phyloP scores from a whole-genome alignment of 257 asterid genomes.

The Anisodus acutangulus region DNA sequence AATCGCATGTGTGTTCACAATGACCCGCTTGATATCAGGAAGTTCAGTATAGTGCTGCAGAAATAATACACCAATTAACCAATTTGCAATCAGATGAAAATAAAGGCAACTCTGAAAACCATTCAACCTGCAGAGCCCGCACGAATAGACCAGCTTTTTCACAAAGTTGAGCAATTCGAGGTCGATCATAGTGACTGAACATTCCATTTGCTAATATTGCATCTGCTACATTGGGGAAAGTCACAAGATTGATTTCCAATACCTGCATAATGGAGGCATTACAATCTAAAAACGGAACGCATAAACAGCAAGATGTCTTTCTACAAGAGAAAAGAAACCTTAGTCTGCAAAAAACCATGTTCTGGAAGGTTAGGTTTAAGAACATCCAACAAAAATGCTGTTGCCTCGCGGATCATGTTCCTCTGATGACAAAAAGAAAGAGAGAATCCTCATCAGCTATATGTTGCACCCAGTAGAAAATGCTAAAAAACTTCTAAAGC shows the following conservation, averaged over 20 bases:
- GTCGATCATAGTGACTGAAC: slow-evolving; percentile 97
- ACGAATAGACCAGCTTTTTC: slow-evolving; percentile 95
- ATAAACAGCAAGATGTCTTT: slow-evolving; percentile 1
- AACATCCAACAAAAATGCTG: slow-evolving; percentile 97
- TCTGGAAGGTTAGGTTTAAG: slow-evolving; percentile 97
- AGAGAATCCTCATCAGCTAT: slow-evolving; percentile 14
- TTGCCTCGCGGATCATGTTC: slow-evolving; percentile 98
- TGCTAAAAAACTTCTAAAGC: not conserved
- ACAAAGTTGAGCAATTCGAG: slow-evolving; percentile 95
- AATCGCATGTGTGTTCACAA: no score
- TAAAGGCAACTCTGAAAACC: slow-evolving; percentile 9
- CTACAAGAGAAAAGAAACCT: slow-evolving; percentile 54
- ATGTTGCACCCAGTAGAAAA: not conserved
- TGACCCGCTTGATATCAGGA: no score
- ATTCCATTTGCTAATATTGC: slow-evolving; percentile 98
- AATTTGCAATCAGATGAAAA: slow-evolving; percentile 8
- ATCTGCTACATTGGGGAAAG: slow-evolving; percentile 98
- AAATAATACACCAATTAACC: no score
- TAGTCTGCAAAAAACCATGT: slow-evolving; percentile 91
- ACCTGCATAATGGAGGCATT: slow-evolving; percentile 57
- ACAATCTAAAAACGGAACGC: slow-evolving; percentile 33
- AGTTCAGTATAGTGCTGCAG: no score
- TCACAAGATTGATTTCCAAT: slow-evolving; percentile 91
- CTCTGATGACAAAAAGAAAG: slow-evolving; percentile 55
- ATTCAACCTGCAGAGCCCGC: slow-evolving; percentile 89